Evolutionary conservation across 208 protist species (phyloP).

Genomic region (Leptomonas pyrrhocoris): DNA sequence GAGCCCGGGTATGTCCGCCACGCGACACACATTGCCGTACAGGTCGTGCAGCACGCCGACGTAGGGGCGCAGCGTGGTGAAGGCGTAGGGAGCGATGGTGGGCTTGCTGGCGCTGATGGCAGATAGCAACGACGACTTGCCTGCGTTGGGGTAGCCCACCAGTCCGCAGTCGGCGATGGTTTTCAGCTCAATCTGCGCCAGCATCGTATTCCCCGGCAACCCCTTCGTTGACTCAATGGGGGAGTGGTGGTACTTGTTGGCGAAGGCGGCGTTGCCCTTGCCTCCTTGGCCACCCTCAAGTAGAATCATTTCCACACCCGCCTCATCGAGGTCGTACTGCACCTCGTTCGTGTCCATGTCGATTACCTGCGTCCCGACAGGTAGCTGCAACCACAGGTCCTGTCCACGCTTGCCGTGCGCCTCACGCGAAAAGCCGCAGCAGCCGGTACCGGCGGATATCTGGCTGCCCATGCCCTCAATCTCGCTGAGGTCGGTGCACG

Average conservation of each 20-base stretch:
- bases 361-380: constrained; percentile 82
- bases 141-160: constrained; percentile 92
- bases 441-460: constrained; percentile 58
- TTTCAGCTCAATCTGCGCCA: constrained; percentile 91
- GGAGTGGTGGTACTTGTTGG: constrained; percentile 88
- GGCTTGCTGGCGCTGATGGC: constrained; percentile 89
- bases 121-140: constrained; percentile 92
- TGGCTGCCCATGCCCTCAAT: constrained; percentile 75
- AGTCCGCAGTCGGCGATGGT: constrained; percentile 92
- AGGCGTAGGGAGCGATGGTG: constrained; percentile 85
- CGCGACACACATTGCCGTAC: constrained; percentile 79
- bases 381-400: constrained; percentile 85
- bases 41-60: constrained; percentile 87
- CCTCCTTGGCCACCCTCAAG: constrained; percentile 91
- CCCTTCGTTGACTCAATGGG: constrained; percentile 89
- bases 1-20: constrained; percentile 91
- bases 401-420: constrained; percentile 72
- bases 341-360: constrained; percentile 93
- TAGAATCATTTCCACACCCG: constrained; percentile 76
- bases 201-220: constrained; percentile 90
- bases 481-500: constrained; percentile 64
- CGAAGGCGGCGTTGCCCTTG: constrained; percentile 91
- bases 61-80: constrained; percentile 91
- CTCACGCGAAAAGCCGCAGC: constrained; percentile 74
- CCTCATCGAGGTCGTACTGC: constrained; percentile 84